These are phyloP conservation scores for Hypoxylon sp. DNA, from an alignment of 2,329 filamentous ascomycete genomes.

Conservation along the genomic window DNA sequence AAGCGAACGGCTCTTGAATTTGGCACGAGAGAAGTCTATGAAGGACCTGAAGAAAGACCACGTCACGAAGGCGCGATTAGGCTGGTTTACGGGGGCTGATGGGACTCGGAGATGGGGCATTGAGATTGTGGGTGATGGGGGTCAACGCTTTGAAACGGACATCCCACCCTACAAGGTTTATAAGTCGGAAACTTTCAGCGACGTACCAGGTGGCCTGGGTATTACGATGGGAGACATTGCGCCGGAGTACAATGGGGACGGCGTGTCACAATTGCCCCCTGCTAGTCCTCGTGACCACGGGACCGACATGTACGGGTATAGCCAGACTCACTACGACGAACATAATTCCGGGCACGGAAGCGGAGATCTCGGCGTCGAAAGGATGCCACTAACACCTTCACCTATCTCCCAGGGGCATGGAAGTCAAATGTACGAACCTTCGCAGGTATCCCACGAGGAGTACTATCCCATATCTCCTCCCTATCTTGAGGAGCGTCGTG, in stretches of 20 bases:
- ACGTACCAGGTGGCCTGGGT: not conserved
- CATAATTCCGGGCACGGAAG: not conserved
- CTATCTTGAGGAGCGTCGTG: slow-evolving; percentile 4
- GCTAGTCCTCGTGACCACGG: not conserved
- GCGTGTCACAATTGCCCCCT: not conserved
- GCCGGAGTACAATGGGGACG: slow-evolving; percentile 1
- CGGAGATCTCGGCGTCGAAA: slow-evolving; percentile 7
- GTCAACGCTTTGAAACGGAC: not conserved
- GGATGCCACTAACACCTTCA: not conserved
- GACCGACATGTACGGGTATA: not conserved
- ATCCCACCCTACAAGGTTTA: not conserved
- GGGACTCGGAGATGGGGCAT: slow-evolving; percentile 25
- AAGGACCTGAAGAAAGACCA: slow-evolving; percentile 15
- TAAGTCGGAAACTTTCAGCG: not conserved
- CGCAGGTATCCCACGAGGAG: not conserved
- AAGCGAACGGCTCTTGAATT: slow-evolving; percentile 27
- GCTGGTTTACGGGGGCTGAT: slow-evolving; percentile 24
- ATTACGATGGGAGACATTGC: not conserved
- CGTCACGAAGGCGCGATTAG: slow-evolving; percentile 14
- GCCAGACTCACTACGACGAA: slow-evolving; percentile 3
- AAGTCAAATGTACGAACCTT: not conserved
- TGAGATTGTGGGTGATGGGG: slow-evolving; percentile 10
- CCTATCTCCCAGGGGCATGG: slow-evolving; percentile 6
- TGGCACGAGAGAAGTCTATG: slow-evolving; percentile 10
- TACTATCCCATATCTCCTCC: slow-evolving; percentile 2